These are phyloP conservation scores for Monilinia polystroma DNA, from an alignment of 2,329 filamentous ascomycete genomes.

Conservation along the genomic window DNA sequence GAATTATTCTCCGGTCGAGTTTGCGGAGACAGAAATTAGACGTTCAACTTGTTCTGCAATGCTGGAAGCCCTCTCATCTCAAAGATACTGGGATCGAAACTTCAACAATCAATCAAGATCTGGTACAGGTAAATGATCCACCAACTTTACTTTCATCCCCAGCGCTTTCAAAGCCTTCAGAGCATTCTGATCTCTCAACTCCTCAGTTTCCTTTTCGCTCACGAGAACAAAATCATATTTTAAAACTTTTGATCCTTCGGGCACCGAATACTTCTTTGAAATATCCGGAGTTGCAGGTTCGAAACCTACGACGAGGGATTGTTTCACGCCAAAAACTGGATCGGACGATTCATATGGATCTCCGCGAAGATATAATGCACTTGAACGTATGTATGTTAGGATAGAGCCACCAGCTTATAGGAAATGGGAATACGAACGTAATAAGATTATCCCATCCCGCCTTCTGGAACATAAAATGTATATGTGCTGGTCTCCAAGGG, in stretches of 20 bases:
- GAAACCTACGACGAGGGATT: constrained; percentile 68
- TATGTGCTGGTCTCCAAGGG: constrained; percentile 72
- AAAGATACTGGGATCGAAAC: not conserved
- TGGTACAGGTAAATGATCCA: constrained; percentile 73
- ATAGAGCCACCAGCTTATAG: not conserved
- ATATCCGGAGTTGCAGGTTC: constrained; percentile 51
- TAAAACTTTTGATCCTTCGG: constrained; percentile 61
- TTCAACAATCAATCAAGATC: constrained; percentile 50
- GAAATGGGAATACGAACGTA: constrained; percentile 59
- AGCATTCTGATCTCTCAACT: constrained; percentile 64
- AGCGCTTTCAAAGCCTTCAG: constrained; percentile 58
- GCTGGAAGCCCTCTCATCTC: not conserved
- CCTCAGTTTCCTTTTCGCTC: constrained; percentile 64
- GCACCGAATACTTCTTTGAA: constrained; percentile 61
- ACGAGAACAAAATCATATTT: constrained; percentile 77
- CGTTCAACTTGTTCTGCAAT: not conserved
- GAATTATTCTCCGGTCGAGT: not conserved
- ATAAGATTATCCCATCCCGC: constrained; percentile 75
- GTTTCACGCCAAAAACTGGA: constrained; percentile 85
- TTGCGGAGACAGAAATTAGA: not conserved
- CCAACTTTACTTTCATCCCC: constrained; percentile 61
- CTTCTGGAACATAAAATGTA: constrained; percentile 90
- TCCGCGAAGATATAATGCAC: constrained; percentile 71
- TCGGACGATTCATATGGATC: constrained; percentile 81
- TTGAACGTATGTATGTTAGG: constrained; percentile 38